A percentile compares a stretch with the other conserved stretches of the same genome.
Evolutionary conservation across 163 green algal genomes (phyloP).

Genomic region (Scenedesmus sp.): DNA sequence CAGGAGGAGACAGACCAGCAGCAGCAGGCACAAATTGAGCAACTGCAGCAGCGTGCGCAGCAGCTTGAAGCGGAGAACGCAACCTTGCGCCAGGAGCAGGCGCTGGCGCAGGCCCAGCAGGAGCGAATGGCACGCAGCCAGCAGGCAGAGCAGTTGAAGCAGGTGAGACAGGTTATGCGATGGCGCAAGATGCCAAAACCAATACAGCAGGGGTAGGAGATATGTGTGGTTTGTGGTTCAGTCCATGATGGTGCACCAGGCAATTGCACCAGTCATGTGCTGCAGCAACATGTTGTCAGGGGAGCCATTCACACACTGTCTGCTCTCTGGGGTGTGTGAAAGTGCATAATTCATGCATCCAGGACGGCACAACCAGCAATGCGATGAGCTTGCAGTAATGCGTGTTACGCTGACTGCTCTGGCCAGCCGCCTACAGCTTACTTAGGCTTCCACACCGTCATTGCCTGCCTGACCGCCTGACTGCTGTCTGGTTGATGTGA

Average conservation of each 20-base stretch:
- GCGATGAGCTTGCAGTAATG: not conserved
- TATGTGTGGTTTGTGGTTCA: not conserved
- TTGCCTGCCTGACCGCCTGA: too few relatives aligned
- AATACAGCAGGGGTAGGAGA: not conserved
- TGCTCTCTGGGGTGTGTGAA: not conserved
- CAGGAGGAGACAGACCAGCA: not conserved
- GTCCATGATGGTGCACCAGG: not conserved
- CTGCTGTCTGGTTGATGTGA: not conserved
- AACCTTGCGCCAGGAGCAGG: constrained; percentile 8
- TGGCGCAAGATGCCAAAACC: not conserved
- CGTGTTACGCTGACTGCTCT: not conserved
- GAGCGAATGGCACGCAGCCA: constrained; percentile 24
- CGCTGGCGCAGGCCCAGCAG: constrained; percentile 4
- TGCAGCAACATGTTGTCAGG: not conserved
- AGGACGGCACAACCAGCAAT: not conserved
- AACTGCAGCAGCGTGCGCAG: constrained; percentile 24
- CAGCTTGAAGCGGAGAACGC: constrained; percentile 46
- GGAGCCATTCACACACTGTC: not conserved
- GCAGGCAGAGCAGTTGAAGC: constrained; percentile 52
- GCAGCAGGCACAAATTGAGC: not conserved
- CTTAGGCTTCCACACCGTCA: too few relatives aligned
- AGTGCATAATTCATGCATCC: not conserved
- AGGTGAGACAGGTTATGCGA: constrained; percentile 5
- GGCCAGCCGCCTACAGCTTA: not conserved
- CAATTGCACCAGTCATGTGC: not conserved